Conservation (phyloP, 1,284 basidiomycete genomes). For the Ganoderma meredithae region DNA sequence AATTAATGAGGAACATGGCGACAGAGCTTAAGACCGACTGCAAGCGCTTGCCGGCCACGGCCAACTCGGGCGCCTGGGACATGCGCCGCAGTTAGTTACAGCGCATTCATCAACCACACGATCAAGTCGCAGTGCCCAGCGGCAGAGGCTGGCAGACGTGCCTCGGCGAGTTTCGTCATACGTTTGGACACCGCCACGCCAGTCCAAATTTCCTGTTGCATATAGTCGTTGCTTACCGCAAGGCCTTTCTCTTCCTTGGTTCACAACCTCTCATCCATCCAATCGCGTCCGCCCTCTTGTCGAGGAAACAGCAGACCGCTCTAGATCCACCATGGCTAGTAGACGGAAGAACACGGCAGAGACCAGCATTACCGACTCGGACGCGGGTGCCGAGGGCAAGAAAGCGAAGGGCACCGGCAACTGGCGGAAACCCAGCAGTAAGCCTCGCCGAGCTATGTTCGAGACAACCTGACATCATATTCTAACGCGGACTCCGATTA, state of each 20-base stretch:
- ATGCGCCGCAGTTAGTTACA: neutral
- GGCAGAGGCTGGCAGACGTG: neutral
- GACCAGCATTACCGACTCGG: neutral
- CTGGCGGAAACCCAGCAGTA: constrained; percentile 89
- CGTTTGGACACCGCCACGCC: constrained; percentile 1
- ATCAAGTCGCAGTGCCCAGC: neutral
- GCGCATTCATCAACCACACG: neutral
- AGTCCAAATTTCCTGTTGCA: neutral
- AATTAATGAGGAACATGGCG: too few species aligned
- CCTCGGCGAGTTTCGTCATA: neutral
- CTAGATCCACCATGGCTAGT: constrained; percentile 42
- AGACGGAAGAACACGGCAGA: constrained; percentile 42
- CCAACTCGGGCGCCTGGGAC: too few species aligned
- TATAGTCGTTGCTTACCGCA: neutral
- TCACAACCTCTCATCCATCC: neutral
- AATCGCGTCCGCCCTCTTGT: neutral
- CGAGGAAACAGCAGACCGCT: neutral
- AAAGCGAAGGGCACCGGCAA: constrained; percentile 89
- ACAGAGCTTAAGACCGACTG: neutral
- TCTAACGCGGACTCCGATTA: constrained; percentile 13
- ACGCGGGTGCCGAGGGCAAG: constrained; percentile 47
- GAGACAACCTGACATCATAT: neutral
- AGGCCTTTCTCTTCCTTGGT: neutral
- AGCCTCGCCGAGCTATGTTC: constrained; percentile 43
- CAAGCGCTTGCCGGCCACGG: neutral